Conservation (phyloP, 2,329 filamentous ascomycete genomes). For the Phialemoniopsis sp. region DNA sequence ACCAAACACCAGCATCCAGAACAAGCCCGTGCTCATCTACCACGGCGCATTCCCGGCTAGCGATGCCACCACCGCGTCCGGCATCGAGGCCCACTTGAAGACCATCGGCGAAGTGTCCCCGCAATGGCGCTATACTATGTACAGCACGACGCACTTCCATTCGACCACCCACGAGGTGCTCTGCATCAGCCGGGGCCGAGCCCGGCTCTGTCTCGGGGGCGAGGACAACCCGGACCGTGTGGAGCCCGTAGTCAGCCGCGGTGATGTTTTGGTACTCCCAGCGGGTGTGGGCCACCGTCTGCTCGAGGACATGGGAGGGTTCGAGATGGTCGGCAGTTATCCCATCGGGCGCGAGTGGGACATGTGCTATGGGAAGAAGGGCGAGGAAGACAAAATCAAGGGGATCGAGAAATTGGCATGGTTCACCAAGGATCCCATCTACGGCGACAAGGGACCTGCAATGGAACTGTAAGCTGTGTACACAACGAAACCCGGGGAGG, state of each 20-base stretch:
- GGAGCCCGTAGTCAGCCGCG: constrained; percentile 54
- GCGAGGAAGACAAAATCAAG: constrained; percentile 48
- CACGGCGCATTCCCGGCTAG: constrained; percentile 34
- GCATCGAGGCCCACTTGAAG: constrained; percentile 52
- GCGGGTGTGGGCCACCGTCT: constrained; percentile 63
- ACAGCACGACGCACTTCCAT: constrained; percentile 62
- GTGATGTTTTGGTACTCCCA: constrained; percentile 62
- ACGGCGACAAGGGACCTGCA: constrained; percentile 47
- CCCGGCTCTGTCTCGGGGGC: constrained; percentile 60
- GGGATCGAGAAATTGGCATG: constrained; percentile 45
- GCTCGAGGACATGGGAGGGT: constrained; percentile 51
- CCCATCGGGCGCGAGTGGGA: constrained; percentile 57
- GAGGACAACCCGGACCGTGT: constrained; percentile 34
- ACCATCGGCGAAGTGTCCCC: constrained; percentile 51
- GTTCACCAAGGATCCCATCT: constrained; percentile 58
- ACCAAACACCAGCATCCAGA: constrained; percentile 62
- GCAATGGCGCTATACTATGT: constrained; percentile 70
- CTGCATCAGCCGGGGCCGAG: constrained; percentile 51
- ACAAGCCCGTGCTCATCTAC: constrained; percentile 63
- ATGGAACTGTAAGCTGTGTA: constrained; percentile 7
- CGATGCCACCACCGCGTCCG: not conserved
- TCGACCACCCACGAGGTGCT: constrained; percentile 65
- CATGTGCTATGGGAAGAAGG: constrained; percentile 64
- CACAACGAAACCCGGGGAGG: too few relatives aligned
- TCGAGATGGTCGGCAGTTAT: constrained; percentile 67